These are phyloP conservation scores for Apiospora koreana DNA, from an alignment of 2,329 filamentous ascomycete species.

Conservation along the genomic window DNA sequence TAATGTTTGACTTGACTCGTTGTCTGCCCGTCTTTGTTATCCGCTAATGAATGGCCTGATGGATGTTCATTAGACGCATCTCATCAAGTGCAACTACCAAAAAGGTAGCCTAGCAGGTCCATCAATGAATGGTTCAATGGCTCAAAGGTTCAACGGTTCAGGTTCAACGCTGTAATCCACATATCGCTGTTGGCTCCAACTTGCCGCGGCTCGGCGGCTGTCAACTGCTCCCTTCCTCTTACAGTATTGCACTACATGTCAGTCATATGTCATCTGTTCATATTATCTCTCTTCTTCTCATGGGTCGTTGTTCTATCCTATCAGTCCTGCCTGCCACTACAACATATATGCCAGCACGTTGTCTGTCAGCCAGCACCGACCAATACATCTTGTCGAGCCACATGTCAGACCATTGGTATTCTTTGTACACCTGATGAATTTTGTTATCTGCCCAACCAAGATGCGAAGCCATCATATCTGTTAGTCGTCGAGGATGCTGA, in stretches of 20 bases:
- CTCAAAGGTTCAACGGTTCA: too few relatives aligned
- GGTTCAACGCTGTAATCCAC: background rate
- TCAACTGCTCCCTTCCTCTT: background rate
- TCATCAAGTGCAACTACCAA: background rate
- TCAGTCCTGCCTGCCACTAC: background rate
- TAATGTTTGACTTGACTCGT: background rate
- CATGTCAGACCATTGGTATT: background rate
- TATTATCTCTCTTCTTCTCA: background rate
- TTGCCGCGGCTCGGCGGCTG: slow-evolving; percentile 3
- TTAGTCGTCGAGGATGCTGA: background rate
- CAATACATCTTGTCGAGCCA: background rate
- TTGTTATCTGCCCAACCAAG: background rate
- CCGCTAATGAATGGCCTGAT: background rate
- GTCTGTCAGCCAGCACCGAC: background rate
- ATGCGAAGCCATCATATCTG: background rate
- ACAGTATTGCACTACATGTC: background rate
- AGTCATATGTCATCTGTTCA: slow-evolving; percentile 4
- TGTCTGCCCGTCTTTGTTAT: background rate
- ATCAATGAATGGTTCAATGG: too few relatives aligned
- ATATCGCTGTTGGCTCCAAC: background rate
- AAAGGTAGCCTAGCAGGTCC: background rate
- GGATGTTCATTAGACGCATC: background rate
- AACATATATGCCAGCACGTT: background rate
- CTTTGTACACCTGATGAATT: background rate
- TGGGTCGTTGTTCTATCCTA: background rate